A percentile compares a stretch with the other conserved stretches of the same genome.
Conservation (phyloP, 1,284 basidiomycete genomes). For the Exobasidium cylindrosporum region DNA sequence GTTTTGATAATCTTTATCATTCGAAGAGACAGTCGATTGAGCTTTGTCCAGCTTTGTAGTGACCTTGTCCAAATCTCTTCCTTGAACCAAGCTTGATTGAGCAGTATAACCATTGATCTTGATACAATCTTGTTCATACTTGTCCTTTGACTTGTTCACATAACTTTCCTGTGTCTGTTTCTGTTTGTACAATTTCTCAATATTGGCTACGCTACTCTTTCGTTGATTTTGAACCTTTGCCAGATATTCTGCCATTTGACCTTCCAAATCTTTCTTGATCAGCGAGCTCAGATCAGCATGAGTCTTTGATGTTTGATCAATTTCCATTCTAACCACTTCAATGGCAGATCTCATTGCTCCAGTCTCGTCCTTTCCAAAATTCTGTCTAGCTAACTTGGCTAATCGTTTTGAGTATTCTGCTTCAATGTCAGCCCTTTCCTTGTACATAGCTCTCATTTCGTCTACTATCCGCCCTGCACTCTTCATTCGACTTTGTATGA, state of each 20-base stretch:
- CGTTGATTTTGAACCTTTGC: constrained; percentile 8
- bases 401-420: constrained; percentile 92
- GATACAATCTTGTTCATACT: constrained; percentile 90
- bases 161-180: constrained; percentile 51
- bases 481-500: constrained; percentile 81
- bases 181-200: constrained; percentile 51
- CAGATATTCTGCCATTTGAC: constrained; percentile 45
- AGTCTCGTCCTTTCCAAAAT: constrained; percentile 83
- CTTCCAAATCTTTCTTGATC: constrained; percentile 75
- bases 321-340: constrained; percentile 75
- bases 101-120: constrained; percentile 94
- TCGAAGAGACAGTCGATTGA: constrained; percentile 79
- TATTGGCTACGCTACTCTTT: constrained; percentile 15
- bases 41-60: constrained; percentile 81
- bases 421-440: constrained; percentile 81
- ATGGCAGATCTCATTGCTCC: constrained; percentile 77
- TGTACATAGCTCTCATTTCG: constrained; percentile 80
- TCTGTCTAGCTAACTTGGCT: constrained; percentile 72
- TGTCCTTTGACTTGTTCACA: constrained; percentile 70
- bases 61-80: constrained; percentile 88
- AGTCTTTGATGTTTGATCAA: constrained; percentile 72
- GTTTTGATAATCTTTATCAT: constrained; percentile 78
- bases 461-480: constrained; percentile 82
- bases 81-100: constrained; percentile 86
- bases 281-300: constrained; percentile 71